Evolutionary conservation across 768 basidiomycete species (phyloP).

Genomic region (Tremella fuciformis): DNA sequence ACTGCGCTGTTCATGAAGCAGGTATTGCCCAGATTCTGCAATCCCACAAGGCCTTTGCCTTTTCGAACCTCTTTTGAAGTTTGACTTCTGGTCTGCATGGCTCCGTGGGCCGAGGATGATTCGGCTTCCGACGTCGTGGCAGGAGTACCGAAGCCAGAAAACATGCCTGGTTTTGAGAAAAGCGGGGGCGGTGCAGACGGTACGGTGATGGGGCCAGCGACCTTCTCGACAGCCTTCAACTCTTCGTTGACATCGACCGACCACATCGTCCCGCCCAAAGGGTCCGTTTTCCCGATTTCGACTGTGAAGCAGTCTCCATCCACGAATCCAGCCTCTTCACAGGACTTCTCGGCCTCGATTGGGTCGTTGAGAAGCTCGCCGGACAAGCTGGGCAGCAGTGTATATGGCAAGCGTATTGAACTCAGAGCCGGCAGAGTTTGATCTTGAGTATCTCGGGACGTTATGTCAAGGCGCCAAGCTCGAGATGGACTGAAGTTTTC

Average conservation of each 20-base stretch:
- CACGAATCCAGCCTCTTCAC: conserved; percentile 52
- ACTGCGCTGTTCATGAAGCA: conserved; percentile 99
- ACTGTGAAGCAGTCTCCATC: conserved; percentile 68
- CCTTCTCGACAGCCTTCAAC: conserved; percentile 29
- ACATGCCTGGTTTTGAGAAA: conserved; percentile 40
- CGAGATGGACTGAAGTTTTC: not conserved
- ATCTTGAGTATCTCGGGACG: not conserved
- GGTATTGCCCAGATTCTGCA: conserved; percentile 89
- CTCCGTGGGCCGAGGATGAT: not conserved
- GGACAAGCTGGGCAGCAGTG: conserved; percentile 16
- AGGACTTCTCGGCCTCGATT: conserved; percentile 8
- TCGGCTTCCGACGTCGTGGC: conserved; percentile 14
- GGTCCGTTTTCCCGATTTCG: conserved; percentile 60
- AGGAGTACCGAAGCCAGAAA: conserved; percentile 21
- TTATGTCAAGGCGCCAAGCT: conserved; percentile 2
- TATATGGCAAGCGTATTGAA: conserved; percentile 6
- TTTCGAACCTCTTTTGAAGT: conserved; percentile 19
- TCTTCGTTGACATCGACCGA: conserved; percentile 54
- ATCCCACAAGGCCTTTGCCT: conserved; percentile 68
- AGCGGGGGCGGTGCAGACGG: conserved; percentile 33
- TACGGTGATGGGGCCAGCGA: conserved; percentile 16
- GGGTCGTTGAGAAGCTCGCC: not conserved
- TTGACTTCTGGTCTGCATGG: conserved; percentile 47
- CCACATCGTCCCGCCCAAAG: conserved; percentile 54
- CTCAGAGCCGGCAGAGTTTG: not conserved